A percentile compares a stretch with the other conserved stretches of the same genome.
Evolutionary conservation across 441 rosid species (phyloP).

Genomic region (Erysimum cheiri): DNA sequence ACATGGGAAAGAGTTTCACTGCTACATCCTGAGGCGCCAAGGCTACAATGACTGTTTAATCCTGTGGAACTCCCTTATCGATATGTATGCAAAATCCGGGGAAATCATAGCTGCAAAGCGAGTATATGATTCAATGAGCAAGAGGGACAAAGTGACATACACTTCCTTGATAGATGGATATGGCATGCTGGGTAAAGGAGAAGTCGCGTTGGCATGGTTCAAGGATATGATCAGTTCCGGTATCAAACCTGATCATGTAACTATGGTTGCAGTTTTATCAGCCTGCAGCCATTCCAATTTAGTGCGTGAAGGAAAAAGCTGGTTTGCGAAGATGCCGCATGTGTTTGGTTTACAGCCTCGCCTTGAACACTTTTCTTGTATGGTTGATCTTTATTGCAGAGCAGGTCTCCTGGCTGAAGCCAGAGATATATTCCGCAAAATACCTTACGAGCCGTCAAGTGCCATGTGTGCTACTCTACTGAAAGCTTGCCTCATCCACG

Average conservation of each 20-base stretch:
- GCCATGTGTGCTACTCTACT: conserved; percentile 77
- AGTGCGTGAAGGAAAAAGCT: conserved; percentile 54
- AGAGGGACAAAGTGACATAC: conserved; percentile 71
- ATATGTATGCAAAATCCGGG: conserved; percentile 80
- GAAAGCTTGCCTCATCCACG: conserved; percentile 66
- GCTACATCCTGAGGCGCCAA: conserved; percentile 64
- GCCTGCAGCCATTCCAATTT: conserved; percentile 85
- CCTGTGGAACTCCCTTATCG: conserved; percentile 73
- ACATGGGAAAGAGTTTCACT: conserved; percentile 75
- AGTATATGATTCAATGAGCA: conserved; percentile 59
- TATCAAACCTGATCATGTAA: conserved; percentile 70
- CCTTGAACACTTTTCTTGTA: conserved; percentile 73
- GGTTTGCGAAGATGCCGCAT: conserved; percentile 58
- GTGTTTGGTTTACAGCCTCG: conserved; percentile 54
- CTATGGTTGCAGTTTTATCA: conserved; percentile 77
- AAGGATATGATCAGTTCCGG: conserved; percentile 55
- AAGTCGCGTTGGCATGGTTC: conserved; percentile 54
- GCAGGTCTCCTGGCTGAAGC: conserved; percentile 71
- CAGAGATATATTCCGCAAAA: conserved; percentile 49
- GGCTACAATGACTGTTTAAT: conserved; percentile 51
- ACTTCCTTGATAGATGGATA: conserved; percentile 79
- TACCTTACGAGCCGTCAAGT: conserved; percentile 60
- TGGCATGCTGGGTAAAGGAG: conserved; percentile 69
- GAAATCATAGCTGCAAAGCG: conserved; percentile 56
- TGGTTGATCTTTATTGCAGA: conserved; percentile 76